phyloP scores from a whole-genome alignment of 139 green algal species.

The Chlamydomonas schloesseri region DNA sequence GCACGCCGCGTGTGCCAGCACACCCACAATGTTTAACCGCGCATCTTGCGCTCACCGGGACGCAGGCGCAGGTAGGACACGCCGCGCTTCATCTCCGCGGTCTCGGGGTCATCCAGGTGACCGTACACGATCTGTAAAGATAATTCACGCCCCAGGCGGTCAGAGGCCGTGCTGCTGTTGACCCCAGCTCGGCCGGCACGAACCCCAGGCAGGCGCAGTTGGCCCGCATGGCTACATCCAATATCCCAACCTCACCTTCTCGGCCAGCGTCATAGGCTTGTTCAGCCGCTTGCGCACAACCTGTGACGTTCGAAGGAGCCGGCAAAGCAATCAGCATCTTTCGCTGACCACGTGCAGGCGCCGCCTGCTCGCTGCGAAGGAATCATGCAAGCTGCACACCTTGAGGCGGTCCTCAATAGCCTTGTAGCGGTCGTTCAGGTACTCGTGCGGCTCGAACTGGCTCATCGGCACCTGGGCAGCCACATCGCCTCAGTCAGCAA shows the following conservation, averaged over 20 bases:
- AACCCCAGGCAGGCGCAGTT: too few relatives aligned
- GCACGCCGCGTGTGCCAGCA: too few relatives aligned
- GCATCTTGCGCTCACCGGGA: constrained; percentile 85
- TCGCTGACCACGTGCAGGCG: too few relatives aligned
- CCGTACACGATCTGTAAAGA: constrained; percentile 89
- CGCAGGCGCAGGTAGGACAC: constrained; percentile 90
- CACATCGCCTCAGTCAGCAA: constrained; percentile 4
- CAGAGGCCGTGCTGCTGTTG: too few relatives aligned
- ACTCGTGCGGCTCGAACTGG: constrained; percentile 80
- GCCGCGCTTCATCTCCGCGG: constrained; percentile 87
- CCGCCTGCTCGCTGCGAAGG: too few relatives aligned
- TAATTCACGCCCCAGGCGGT: too few relatives aligned
- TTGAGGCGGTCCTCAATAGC: constrained; percentile 84
- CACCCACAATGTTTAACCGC: too few relatives aligned
- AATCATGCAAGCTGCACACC: constrained; percentile 51
- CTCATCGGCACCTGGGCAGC: constrained; percentile 83
- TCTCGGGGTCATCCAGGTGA: constrained; percentile 92
- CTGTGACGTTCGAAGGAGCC: constrained; percentile 56
- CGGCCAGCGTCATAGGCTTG: constrained; percentile 88
- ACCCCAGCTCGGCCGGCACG: not conserved
- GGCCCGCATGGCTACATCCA: too few relatives aligned
- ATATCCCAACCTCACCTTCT: constrained; percentile 90
- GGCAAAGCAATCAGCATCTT: too few relatives aligned
- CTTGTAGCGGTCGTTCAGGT: constrained; percentile 92
- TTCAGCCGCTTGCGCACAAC: constrained; percentile 88